phyloP scores from a whole-genome alignment of 2,329 filamentous ascomycete species.

The Pseudonectria foliicola region DNA sequence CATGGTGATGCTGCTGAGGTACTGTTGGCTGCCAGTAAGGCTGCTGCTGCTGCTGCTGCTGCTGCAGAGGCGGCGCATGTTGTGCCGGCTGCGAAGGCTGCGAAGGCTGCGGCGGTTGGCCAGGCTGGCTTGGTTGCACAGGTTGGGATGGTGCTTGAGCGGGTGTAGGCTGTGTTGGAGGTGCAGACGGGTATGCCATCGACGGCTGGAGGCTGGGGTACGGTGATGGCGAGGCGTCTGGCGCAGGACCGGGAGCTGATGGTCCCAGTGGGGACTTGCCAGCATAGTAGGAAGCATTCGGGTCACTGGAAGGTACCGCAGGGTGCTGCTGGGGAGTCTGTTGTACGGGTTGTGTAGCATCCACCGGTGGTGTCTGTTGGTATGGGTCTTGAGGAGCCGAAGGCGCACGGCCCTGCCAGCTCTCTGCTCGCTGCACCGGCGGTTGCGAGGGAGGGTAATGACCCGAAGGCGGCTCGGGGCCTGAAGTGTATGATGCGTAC shows the following conservation, averaged over 20 bases:
- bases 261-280: constrained; percentile 28
- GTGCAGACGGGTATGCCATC: constrained; percentile 36
- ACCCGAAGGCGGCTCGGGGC: constrained; percentile 31
- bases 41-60: constrained; percentile 30
- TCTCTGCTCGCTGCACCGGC: constrained; percentile 41
- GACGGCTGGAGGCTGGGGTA: constrained; percentile 47
- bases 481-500: constrained; percentile 36
- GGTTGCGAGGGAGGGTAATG: constrained; percentile 38
- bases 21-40: constrained; percentile 30
- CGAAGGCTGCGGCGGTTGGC: constrained; percentile 28
- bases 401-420: constrained; percentile 40
- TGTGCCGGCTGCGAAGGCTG: constrained; percentile 24
- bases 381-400: constrained; percentile 29
- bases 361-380: constrained; percentile 19
- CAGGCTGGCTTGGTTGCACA: constrained; percentile 21
- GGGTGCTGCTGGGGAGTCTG: constrained; percentile 23
- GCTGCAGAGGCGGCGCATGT: constrained; percentile 23
- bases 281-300: constrained; percentile 49
- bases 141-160: constrained; percentile 21
- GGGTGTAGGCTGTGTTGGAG: constrained; percentile 26
- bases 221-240: constrained; percentile 40
- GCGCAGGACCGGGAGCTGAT: constrained; percentile 30
- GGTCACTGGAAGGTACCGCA: constrained; percentile 35
- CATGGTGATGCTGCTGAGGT: constrained; percentile 25
- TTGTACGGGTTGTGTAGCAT: constrained; percentile 19